A percentile compares a stretch with the other conserved stretches of the same genome.
Evolutionary conservation across 179 eudicot species (phyloP).

Genomic region (Spinacia oleracea): DNA sequence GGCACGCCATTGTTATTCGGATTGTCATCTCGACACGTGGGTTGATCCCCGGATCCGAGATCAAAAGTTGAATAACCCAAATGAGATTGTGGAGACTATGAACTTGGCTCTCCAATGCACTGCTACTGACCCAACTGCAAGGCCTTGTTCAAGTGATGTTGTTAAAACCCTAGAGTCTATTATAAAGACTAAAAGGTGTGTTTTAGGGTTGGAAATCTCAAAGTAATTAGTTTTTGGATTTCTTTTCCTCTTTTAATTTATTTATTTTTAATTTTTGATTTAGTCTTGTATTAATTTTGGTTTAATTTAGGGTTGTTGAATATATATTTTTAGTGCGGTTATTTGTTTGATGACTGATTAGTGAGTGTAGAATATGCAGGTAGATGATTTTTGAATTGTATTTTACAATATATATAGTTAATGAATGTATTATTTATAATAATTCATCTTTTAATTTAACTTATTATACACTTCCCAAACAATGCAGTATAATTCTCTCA

Average conservation of each 20-base stretch:
- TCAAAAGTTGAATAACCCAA: constrained; percentile 30
- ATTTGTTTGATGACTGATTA: constrained; percentile 15
- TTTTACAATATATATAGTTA: constrained; percentile 14
- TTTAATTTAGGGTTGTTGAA: constrained; percentile 19
- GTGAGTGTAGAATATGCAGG: constrained; percentile 16
- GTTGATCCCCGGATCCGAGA: constrained; percentile 52
- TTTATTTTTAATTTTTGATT: constrained; percentile 15
- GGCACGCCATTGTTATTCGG: constrained; percentile 85
- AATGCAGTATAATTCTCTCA: too few species aligned
- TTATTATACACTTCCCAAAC: too few species aligned
- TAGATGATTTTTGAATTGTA: constrained; percentile 26
- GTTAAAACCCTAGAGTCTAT: constrained; percentile 54
- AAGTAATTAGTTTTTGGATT: constrained; percentile 7
- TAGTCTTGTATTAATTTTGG: constrained; percentile 8
- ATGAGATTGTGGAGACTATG: constrained; percentile 72
- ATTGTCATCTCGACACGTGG: constrained; percentile 84
- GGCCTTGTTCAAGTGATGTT: constrained; percentile 64
- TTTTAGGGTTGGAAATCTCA: constrained; percentile 41
- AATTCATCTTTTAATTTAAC: too few species aligned
- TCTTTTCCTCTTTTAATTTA: background rate
- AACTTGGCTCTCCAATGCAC: constrained; percentile 76
- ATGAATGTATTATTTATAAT: constrained; percentile 1
- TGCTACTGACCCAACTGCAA: constrained; percentile 55
- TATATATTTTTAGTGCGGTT: constrained; percentile 21
- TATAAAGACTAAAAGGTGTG: constrained; percentile 49